Conservation (phyloP, 1,284 basidiomycete species). For the Grifola frondosa region DNA sequence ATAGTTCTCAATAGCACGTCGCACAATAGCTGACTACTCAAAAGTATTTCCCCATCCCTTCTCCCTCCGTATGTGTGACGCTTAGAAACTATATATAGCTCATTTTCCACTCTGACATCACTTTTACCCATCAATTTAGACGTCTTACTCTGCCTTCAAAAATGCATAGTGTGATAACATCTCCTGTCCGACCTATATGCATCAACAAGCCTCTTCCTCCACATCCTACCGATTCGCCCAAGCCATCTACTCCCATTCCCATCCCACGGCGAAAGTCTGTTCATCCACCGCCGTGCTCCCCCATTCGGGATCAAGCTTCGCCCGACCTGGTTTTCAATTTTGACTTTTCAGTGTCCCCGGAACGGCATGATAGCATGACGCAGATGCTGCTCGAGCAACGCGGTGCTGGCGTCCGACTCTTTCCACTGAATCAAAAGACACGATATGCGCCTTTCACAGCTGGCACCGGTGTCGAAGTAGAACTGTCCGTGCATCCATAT, state of each 20-base stretch:
- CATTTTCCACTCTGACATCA: too few relatives aligned
- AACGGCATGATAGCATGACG: constrained; percentile 5
- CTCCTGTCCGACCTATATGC: too few relatives aligned
- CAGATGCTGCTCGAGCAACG: constrained; percentile 16
- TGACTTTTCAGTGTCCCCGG: constrained; percentile 22
- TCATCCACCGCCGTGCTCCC: constrained; percentile 17
- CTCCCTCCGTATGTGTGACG: too few relatives aligned
- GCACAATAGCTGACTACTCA: too few relatives aligned
- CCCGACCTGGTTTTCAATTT: constrained; percentile 24
- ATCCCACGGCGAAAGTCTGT: constrained; percentile 18
- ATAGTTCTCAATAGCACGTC: too few relatives aligned
- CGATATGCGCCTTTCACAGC: constrained; percentile 1
- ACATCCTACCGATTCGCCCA: neutral
- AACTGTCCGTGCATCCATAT: constrained; percentile 12
- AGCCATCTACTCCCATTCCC: constrained; percentile 17
- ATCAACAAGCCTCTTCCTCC: neutral
- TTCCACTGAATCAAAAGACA: constrained; percentile 14
- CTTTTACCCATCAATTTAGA: too few relatives aligned
- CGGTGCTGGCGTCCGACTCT: constrained; percentile 9
- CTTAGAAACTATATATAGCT: too few relatives aligned
- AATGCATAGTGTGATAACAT: too few relatives aligned
- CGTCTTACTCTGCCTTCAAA: too few relatives aligned
- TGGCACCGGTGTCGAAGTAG: neutral
- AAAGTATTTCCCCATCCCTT: too few relatives aligned
- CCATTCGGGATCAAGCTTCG: constrained; percentile 11